phyloP scores from a whole-genome alignment of 495 filamentous ascomycete species.

The Trichoderma parareesei region DNA sequence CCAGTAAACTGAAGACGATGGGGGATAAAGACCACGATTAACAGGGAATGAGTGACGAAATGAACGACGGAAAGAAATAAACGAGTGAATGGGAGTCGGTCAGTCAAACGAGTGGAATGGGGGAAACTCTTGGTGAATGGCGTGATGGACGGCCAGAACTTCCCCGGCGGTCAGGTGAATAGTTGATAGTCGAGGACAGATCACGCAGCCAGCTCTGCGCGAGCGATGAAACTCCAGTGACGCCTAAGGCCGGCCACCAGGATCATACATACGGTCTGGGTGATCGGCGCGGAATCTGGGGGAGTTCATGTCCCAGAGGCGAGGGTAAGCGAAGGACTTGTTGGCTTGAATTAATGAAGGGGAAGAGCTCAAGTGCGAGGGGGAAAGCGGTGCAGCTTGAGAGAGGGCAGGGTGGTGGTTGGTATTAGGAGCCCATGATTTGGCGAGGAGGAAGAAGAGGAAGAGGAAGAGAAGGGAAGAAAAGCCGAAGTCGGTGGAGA shows the following conservation, averaged over 20 bases:
- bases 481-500: not conserved
- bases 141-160: not conserved
- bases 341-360: not conserved
- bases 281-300: not conserved
- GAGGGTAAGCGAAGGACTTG: not conserved
- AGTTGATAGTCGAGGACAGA: not conserved
- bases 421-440: not conserved
- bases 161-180: not conserved
- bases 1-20: not conserved
- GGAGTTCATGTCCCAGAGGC: constrained; percentile 2
- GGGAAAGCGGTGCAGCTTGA: not conserved
- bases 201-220: not conserved
- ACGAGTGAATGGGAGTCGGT: constrained; percentile 4
- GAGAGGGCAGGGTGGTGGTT: not conserved
- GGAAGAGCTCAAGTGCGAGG: not conserved
- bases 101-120: constrained; percentile 1
- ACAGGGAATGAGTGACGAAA: not conserved
- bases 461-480: not conserved
- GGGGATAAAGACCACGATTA: not conserved
- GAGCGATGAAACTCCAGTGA: not conserved
- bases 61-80: not conserved
- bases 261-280: constrained; percentile 4
- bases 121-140: not conserved
- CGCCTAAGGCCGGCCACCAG: not conserved
- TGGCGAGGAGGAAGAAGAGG: not conserved